phyloP scores from a whole-genome alignment of 345 rosid genomes.

The Rhodamnia rubescens region DNA sequence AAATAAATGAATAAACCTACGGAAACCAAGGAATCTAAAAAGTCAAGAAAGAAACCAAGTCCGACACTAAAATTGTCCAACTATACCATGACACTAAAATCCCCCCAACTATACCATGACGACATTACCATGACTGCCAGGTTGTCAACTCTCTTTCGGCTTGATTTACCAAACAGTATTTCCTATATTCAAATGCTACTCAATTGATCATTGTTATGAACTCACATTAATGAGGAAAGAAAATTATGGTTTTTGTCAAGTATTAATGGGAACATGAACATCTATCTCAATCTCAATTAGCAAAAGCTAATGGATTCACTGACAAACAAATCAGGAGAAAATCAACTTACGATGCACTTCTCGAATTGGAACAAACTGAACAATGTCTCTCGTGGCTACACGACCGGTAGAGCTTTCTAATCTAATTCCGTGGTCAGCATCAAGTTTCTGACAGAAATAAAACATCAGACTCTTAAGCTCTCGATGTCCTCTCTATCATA shows the following conservation, averaged over 20 bases:
- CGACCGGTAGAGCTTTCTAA: constrained; percentile 67
- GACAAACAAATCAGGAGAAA: neutral
- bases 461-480: neutral
- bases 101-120: neutral
- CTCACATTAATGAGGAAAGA: neutral
- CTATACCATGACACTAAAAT: neutral
- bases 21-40: neutral
- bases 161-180: neutral
- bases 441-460: constrained; percentile 37
- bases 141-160: neutral
- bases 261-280: neutral
- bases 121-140: neutral
- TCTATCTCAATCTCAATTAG: accelerated
- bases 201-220: neutral
- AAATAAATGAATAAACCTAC: neutral
- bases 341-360: constrained; percentile 56
- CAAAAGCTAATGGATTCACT: neutral
- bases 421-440: constrained; percentile 60
- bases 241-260: neutral
- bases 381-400: constrained; percentile 69
- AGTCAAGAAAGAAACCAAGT: neutral
- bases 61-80: neutral
- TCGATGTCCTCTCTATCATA: neutral
- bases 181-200: neutral
- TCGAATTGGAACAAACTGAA: constrained; percentile 75